Evolutionary conservation across 495 filamentous ascomycete species (phyloP).

Genomic region (Lepraria neglecta): DNA sequence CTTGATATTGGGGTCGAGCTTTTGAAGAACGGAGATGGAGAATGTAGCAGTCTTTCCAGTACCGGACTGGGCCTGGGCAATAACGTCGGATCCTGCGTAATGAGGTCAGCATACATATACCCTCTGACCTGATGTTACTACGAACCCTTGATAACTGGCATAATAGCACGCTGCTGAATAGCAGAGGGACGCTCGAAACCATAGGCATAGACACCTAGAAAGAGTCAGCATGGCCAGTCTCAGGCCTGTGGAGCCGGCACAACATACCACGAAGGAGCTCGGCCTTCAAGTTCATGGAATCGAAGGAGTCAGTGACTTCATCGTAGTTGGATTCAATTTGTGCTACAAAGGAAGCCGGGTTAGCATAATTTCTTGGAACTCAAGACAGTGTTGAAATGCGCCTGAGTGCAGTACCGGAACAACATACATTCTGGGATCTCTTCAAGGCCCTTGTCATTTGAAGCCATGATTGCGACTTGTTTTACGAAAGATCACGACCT

Average conservation of each 20-base stretch:
- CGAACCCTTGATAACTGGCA: slow-evolving; percentile 99
- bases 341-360: slow-evolving; percentile 48
- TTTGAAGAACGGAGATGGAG: slow-evolving; percentile 96
- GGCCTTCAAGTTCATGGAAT: slow-evolving; percentile 91
- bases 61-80: slow-evolving; percentile 97
- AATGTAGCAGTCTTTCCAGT: slow-evolving; percentile 99
- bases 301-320: slow-evolving; percentile 98
- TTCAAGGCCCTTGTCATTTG: slow-evolving; percentile 88
- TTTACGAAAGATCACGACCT: slow-evolving; percentile 63
- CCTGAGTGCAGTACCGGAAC: slow-evolving; percentile 1
- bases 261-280: slow-evolving; percentile 93
- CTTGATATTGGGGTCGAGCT: slow-evolving; percentile 89
- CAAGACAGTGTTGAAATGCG: slow-evolving; percentile 16
- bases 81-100: slow-evolving; percentile 85
- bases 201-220: slow-evolving; percentile 91
- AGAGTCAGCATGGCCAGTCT: slow-evolving; percentile 29
- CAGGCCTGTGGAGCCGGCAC: neutral
- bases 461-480: slow-evolving; percentile 85
- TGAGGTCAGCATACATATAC: slow-evolving; percentile 30
- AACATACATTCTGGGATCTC: slow-evolving; percentile 82
- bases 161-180: slow-evolving; percentile 98
- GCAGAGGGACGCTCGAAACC: slow-evolving; percentile 99
- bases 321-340: slow-evolving; percentile 99
- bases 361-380: slow-evolving; percentile 22
- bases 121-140: slow-evolving; percentile 17